Evolutionary conservation across 306 rosid genomes (phyloP).

Genomic region (Adenanthera pavonina): DNA sequence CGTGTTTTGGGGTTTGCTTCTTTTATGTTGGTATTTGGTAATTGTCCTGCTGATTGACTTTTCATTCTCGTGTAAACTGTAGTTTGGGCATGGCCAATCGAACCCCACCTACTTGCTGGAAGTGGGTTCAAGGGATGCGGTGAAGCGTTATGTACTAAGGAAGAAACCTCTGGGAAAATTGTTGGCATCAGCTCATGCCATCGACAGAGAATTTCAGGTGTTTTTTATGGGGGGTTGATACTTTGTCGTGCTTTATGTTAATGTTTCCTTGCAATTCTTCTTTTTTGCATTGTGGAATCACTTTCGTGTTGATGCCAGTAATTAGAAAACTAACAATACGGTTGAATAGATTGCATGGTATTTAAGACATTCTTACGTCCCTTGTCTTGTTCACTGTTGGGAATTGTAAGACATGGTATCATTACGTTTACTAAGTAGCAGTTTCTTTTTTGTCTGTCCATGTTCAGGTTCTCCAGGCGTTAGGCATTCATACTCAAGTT

Average conservation of each 20-base stretch:
- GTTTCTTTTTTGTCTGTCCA: neutral
- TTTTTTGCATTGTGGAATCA: neutral
- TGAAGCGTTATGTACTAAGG: conserved; percentile 80
- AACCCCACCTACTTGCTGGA: conserved; percentile 90
- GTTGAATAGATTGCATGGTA: conserved; percentile 3
- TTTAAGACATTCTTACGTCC: neutral
- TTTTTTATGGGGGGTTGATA: neutral
- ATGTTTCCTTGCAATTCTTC: neutral
- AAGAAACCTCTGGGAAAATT: conserved; percentile 87
- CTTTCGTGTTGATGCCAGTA: neutral
- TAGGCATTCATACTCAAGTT: conserved; percentile 68
- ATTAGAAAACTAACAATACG: neutral
- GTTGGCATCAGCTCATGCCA: conserved; percentile 92
- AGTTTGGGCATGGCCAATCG: conserved; percentile 97
- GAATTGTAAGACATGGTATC: neutral
- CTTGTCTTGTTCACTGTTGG: neutral
- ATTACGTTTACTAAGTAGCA: neutral
- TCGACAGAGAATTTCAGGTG: conserved; percentile 94
- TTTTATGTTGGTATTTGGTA: neutral
- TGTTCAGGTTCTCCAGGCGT: conserved; percentile 79
- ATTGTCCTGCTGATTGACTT: neutral
- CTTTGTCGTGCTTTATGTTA: neutral
- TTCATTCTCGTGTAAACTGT: conserved; percentile 25
- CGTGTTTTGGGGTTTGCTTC: neutral
- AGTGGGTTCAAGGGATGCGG: conserved; percentile 52